Percentiles rank a stretch among this genome's conserved stretches.
Conservation (phyloP, 1,284 basidiomycete genomes). For the Termitomyces sp. region DNA sequence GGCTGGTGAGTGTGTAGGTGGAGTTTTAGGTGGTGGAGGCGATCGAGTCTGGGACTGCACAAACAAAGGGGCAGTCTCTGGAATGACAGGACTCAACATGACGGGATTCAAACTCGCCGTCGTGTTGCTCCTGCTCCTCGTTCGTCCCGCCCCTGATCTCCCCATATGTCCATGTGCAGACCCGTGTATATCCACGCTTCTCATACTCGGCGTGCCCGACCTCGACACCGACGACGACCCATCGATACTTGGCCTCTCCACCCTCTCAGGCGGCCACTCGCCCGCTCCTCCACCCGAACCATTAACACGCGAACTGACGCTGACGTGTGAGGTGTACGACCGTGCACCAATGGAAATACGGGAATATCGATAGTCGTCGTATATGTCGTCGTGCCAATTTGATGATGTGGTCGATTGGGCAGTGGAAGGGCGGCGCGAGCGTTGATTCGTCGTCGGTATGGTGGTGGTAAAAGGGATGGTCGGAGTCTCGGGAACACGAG, state of each 20-base stretch:
- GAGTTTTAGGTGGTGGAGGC: neutral
- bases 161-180: neutral
- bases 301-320: conserved; percentile 11
- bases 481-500: neutral
- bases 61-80: neutral
- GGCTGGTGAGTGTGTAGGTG: neutral
- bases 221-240: conserved; percentile 20
- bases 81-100: neutral
- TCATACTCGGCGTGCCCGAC: conserved; percentile 6
- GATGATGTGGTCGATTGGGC: conserved; percentile 26
- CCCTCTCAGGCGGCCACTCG: conserved; percentile 20
- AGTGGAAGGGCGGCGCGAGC: conserved; percentile 9
- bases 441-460: neutral
- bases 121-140: conserved; percentile 14
- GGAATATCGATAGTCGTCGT: conserved; percentile 72
- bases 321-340: conserved; percentile 5
- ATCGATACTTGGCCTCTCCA: conserved; percentile 15
- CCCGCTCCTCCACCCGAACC: neutral
- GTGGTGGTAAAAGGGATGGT: neutral
- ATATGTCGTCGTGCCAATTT: conserved; percentile 64
- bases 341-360: conserved; percentile 43
- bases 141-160: neutral
- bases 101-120: conserved; percentile 9
- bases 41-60: neutral
- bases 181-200: neutral